Conservation (phyloP, 1,284 basidiomycete genomes). For the Apiotrichum domesticum region DNA sequence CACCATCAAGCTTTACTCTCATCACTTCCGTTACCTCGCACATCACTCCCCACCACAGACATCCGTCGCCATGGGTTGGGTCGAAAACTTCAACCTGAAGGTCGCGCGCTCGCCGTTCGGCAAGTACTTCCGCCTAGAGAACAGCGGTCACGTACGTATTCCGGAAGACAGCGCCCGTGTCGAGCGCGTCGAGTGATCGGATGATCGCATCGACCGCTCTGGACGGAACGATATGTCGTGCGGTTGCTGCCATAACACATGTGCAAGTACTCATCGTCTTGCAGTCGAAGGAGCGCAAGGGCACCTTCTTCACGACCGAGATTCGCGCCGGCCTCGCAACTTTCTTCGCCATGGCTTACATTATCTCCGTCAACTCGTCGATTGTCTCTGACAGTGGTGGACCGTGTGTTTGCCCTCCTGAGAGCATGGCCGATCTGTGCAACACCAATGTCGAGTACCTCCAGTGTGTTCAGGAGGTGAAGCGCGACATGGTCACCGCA, state of each 20-base stretch:
- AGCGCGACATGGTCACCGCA: constrained; percentile 54
- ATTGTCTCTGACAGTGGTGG: constrained; percentile 73
- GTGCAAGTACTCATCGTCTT: too few species aligned
- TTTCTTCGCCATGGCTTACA: constrained; percentile 56
- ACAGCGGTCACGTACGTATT: constrained; percentile 57
- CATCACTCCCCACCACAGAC: too few species aligned
- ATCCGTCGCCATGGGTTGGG: constrained; percentile 3
- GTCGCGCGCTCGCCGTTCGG: constrained; percentile 67
- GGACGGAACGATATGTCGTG: too few species aligned
- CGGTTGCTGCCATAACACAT: too few species aligned
- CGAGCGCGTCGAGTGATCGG: neutral
- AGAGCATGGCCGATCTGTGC: constrained; percentile 43
- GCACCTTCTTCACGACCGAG: constrained; percentile 74
- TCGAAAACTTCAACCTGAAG: constrained; percentile 36
- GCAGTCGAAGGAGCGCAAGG: constrained; percentile 59
- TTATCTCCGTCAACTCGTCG: constrained; percentile 48
- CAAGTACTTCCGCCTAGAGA: constrained; percentile 76
- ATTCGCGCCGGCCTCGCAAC: constrained; percentile 74
- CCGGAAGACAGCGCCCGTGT: too few species aligned
- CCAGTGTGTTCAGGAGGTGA: constrained; percentile 61
- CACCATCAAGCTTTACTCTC: too few species aligned
- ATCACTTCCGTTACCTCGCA: too few species aligned
- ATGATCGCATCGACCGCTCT: neutral
- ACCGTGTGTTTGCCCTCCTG: constrained; percentile 63
- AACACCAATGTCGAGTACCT: constrained; percentile 58